phyloP scores from a whole-genome alignment of 495 filamentous ascomycete species.

The Acidiella bohemica region DNA sequence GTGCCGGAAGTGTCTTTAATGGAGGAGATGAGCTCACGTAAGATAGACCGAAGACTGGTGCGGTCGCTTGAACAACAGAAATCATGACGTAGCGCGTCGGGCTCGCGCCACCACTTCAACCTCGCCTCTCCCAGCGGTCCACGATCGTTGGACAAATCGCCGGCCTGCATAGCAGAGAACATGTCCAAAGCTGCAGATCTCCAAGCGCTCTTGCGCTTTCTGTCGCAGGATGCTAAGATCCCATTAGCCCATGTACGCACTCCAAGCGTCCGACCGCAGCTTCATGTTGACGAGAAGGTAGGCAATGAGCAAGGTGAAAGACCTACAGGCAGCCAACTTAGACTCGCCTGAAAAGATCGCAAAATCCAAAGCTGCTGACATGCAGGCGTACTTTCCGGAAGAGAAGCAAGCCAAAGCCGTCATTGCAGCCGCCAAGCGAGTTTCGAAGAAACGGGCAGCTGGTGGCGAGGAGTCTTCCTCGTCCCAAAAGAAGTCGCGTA shows the following conservation, averaged over 20 bases:
- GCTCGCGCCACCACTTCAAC: too few species aligned
- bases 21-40: too few species aligned
- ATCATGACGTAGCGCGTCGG: too few species aligned
- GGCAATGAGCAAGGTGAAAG: conserved; percentile 11
- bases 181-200: conserved; percentile 5
- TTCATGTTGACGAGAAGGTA: conserved; percentile 40
- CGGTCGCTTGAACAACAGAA: too few species aligned
- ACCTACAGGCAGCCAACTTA: conserved; percentile 3
- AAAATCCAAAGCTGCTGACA: conserved; percentile 37
- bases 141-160: too few species aligned
- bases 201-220: conserved; percentile 54
- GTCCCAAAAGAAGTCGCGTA: conserved; percentile 29
- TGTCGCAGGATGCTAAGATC: conserved; percentile 59
- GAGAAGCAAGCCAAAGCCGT: conserved; percentile 56
- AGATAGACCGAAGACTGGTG: too few species aligned
- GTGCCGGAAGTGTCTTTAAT: too few species aligned
- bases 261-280: conserved; percentile 42
- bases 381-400: conserved; percentile 52
- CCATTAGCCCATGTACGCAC: conserved; percentile 56
- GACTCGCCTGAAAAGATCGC: conserved; percentile 43
- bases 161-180: too few species aligned
- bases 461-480: conserved; percentile 11
- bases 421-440: conserved; percentile 45
- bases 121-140: too few species aligned
- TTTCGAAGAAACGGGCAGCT: conserved; percentile 44